Conservation (phyloP, 371 early-diverging fungal species). For the Zychaea mexicana region DNA sequence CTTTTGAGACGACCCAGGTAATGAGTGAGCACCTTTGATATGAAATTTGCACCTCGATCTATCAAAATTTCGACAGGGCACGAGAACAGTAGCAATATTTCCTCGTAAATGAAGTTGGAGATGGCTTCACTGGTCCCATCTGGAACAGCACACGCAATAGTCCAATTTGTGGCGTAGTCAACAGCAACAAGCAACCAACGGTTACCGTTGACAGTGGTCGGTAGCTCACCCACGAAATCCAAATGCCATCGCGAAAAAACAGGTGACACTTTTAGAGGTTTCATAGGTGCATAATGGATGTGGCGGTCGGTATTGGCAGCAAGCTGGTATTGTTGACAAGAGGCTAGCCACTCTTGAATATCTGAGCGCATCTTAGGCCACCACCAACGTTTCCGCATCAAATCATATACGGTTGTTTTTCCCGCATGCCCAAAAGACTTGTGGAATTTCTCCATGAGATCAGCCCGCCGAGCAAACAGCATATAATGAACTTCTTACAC, state of each 20-base stretch:
- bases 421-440: slow-evolving; percentile 17
- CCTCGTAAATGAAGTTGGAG: slow-evolving; percentile 34
- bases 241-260: slow-evolving; percentile 29
- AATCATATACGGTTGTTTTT: background rate
- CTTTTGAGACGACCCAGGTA: slow-evolving; percentile 3
- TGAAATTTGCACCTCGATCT: slow-evolving; percentile 40
- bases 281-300: slow-evolving; percentile 13
- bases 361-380: slow-evolving; percentile 24
- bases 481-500: background rate
- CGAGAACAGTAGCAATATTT: slow-evolving; percentile 32
- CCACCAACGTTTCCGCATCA: slow-evolving; percentile 22
- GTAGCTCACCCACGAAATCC: slow-evolving; percentile 27
- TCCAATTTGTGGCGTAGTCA: slow-evolving; percentile 45
- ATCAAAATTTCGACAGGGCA: slow-evolving; percentile 35
- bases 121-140: slow-evolving; percentile 30
- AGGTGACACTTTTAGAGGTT: slow-evolving; percentile 3
- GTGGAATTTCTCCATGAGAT: slow-evolving; percentile 16
- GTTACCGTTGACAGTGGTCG: slow-evolving; percentile 7
- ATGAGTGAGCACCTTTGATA: slow-evolving; percentile 11
- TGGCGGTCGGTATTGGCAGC: slow-evolving; percentile 8
- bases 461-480: slow-evolving; percentile 11
- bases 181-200: slow-evolving; percentile 30
- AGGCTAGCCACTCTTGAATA: slow-evolving; percentile 6
- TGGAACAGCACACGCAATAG: slow-evolving; percentile 31
- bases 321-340: slow-evolving; percentile 22